These are phyloP conservation scores for Takashimella tepidaria DNA, from an alignment of 1,284 basidiomycete species.

Conservation along the genomic window DNA sequence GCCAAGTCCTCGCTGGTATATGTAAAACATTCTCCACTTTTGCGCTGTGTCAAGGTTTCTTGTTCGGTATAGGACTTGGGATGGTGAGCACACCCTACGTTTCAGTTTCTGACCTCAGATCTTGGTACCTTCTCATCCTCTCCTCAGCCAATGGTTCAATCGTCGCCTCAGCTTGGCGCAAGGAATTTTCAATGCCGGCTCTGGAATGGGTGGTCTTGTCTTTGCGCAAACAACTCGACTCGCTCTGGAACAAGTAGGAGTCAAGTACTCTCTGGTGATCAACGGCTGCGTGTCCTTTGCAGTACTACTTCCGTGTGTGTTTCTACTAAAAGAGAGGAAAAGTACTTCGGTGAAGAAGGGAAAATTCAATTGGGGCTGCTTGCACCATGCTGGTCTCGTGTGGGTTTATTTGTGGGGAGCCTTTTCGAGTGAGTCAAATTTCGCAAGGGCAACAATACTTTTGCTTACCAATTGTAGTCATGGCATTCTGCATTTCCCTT, in stretches of 20 bases:
- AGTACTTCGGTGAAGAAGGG: conserved; percentile 26
- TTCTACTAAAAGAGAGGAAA: conserved; percentile 41
- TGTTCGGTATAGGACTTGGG: conserved; percentile 37
- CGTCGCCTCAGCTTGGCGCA: conserved; percentile 38
- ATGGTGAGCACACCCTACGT: conserved; percentile 10
- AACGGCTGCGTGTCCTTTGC: conserved; percentile 44
- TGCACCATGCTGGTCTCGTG: conserved; percentile 25
- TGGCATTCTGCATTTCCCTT: conserved; percentile 50
- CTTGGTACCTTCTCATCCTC: conserved; percentile 39
- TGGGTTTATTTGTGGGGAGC: conserved; percentile 30
- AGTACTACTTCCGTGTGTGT: conserved; percentile 39
- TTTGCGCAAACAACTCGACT: conserved; percentile 42
- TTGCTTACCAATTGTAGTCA: conserved; percentile 23
- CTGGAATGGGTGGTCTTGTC: conserved; percentile 43
- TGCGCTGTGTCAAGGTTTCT: conserved; percentile 34
- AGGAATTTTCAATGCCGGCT: conserved; percentile 38
- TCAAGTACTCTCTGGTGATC: conserved; percentile 44
- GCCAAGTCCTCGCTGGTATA: conserved; percentile 34
- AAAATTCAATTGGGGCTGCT: conserved; percentile 23
- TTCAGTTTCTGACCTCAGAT: conserved; percentile 13
- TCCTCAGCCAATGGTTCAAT: conserved; percentile 47
- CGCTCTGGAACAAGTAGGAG: conserved; percentile 32
- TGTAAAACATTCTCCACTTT: conserved; percentile 27
- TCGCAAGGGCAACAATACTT: not conserved
- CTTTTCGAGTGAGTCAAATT: conserved; percentile 21